Evolutionary conservation across 148 eudicot species (phyloP), one percentile per base, ranked within the genome.

Genomic region (Chenopodium quinoa): DNA sequence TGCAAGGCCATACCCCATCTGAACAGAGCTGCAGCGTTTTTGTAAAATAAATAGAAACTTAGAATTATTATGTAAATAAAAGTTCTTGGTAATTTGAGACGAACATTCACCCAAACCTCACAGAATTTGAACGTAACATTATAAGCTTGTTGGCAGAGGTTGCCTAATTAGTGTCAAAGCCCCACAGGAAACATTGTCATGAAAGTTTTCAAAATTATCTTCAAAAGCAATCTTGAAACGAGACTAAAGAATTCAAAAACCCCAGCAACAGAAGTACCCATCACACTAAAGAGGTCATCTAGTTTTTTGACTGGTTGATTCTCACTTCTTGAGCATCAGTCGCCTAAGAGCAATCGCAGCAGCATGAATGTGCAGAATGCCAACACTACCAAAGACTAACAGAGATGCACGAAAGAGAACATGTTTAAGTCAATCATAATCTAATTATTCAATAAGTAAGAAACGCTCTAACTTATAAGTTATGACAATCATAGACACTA

Each of bases 1-100:
- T 93, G 98, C 83, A 95, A 85, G 32, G 93, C 91, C 77, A 89
- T 85, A 40, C 93, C 99, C 99, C 99, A 96, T 90, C 95, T 88
- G 86, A 88, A 93, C 52, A 95, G 90, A 84, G 98, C 98, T 95
- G 94, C 89, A 90, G 47, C 2, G 0, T 68, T 73, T 73, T 17
- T 11, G 54, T 27, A 73, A 14, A 37, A 58, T 71, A 69, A 9
- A 47, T n/a, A 74, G 56, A 23, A 25, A 27, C 52, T 17, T 17
- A 12, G 34, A 50, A 34, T 46, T 47, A 50, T 4, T 60, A 4
- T 60, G 9, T 14, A 25, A 19, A 19, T 34, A 34, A 34, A 34
- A 5, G 1, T 40, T 40, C 44, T 40, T 40, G 44, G 44, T 40
- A 40, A 40, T 40, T 40, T 40, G 44, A 40, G 7, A 4, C 0